Base-by-base conservation (phyloP, 1,284 basidiomycete genomes). In the Ceratobasidium sp. region DNA sequence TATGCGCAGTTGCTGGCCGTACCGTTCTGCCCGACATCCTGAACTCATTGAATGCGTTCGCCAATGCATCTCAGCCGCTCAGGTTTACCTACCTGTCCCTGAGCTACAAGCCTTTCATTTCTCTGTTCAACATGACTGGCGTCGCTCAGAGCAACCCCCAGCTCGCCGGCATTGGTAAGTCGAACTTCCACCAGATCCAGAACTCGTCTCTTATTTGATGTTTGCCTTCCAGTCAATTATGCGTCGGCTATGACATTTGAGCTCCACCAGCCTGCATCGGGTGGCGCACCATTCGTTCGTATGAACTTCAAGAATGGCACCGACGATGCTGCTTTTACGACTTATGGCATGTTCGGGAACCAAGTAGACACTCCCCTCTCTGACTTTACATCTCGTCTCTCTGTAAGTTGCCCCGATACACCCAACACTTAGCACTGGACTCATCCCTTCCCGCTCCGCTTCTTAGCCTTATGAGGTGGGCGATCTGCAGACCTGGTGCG, bases 31-130 rank as follows among this genome's bases (percentile, higher is more conserved):
- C 88, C 79, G 88, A 90, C 23, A 84, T 96, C 79, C 82, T 94
- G 69, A 82, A 80, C 59, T 87, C 91, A 7, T 85, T 96, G 69
- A 86, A 91, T 78, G 88, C 88, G 77, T 89, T 96, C 78, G 86
- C 90, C 59, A 94, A 91, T 85, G 87, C 90, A 78, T 88, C 86
- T 71, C 89, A 92, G 81, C 88, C 91, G 47, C 87, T 95, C 72
- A 89, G 93, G 78, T 85, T 95, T 81, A 84, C 90, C 79, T 82
- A 94, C 76, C 85, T 93, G 78, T 81, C 78, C 80, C 90, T 90
- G 26, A 91, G 91, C 76, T 95, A 95, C 85, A 94, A 95, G 81
- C 91, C 94, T 18, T 93, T 95, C 87, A 89, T 95, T 78, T 93
- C 92, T 16, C 85, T 95, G 79, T 91, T 94, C 87, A 88, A 91